Conservation (phyloP, 768 basidiomycete genomes). For the Dictyophora rubrovolvata region DNA sequence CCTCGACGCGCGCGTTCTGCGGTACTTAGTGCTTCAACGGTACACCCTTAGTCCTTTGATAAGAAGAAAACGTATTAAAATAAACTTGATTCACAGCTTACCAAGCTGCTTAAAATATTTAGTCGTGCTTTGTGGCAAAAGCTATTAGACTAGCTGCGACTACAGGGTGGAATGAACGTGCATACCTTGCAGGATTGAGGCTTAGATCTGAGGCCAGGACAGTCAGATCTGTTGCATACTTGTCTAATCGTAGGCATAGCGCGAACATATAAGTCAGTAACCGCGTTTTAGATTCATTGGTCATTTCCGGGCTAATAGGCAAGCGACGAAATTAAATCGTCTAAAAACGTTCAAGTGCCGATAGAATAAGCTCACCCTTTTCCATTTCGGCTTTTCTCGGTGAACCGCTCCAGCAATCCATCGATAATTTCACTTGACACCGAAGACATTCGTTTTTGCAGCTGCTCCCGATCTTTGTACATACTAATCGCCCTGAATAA, state of each 20-base stretch:
- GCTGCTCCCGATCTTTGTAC: constrained; percentile 34
- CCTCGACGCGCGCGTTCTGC: constrained; percentile 63
- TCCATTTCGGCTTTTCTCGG: constrained; percentile 61
- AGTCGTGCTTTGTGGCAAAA: constrained; percentile 37
- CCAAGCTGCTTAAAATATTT: constrained; percentile 69
- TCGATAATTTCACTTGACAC: constrained; percentile 63
- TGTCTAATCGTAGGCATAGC: constrained; percentile 69
- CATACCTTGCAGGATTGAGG: constrained; percentile 56
- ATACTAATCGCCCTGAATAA: constrained; percentile 39
- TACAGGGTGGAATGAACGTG: background rate
- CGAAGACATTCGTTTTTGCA: constrained; percentile 45
- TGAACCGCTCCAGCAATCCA: constrained; percentile 67
- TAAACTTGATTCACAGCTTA: constrained; percentile 18
- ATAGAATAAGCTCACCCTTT: constrained; percentile 37
- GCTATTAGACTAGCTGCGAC: background rate
- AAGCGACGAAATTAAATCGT: background rate
- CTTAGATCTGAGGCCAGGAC: constrained; percentile 66
- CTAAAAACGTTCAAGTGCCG: background rate
- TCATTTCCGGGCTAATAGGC: constrained; percentile 35
- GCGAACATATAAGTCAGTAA: constrained; percentile 74
- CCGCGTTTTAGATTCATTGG: constrained; percentile 59
- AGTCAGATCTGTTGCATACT: constrained; percentile 60
- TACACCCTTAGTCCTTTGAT: constrained; percentile 46
- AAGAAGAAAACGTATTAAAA: background rate
- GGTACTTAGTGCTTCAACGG: constrained; percentile 43